phyloP scores from a whole-genome alignment of 176 grass and related monocot species.

The Oryza glaberrima region DNA sequence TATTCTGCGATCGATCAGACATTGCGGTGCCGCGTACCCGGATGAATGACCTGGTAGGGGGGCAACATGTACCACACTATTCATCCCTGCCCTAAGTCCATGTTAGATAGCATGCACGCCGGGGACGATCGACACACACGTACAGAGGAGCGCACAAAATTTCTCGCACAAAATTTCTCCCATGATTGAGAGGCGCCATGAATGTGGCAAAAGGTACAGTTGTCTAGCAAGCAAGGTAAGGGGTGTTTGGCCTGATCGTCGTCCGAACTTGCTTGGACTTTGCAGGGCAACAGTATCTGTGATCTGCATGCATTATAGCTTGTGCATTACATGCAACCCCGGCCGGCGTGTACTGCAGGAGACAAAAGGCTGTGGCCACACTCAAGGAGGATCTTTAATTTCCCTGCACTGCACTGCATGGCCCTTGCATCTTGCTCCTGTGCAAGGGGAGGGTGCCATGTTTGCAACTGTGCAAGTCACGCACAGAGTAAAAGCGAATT shows the following conservation, averaged over 20 bases:
- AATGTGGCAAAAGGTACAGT: background rate
- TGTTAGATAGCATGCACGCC: background rate
- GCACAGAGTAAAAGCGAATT: background rate
- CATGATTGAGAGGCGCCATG: conserved; percentile 23
- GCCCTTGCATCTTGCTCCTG: background rate
- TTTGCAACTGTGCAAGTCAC: conserved; percentile 17
- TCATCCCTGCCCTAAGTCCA: background rate
- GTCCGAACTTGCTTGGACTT: conserved; percentile 20
- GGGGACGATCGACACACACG: too few relatives aligned
- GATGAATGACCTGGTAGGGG: background rate
- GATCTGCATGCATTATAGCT: background rate
- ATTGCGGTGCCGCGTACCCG: background rate
- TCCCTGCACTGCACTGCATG: background rate
- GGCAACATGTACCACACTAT: background rate
- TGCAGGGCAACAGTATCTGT: conserved; percentile 12
- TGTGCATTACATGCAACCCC: background rate
- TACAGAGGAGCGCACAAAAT: background rate
- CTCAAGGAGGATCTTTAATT: conserved; percentile 25
- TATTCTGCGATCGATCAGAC: background rate
- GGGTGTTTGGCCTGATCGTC: background rate
- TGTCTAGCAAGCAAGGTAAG: background rate
- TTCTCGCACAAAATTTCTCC: background rate
- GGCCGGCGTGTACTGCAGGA: background rate
- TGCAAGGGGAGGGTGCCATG: background rate
- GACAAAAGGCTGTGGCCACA: conserved; percentile 25